These are phyloP conservation scores for Backusella liffmaniae DNA, from an alignment of 192 early-diverging fungal species.

Conservation along the genomic window DNA sequence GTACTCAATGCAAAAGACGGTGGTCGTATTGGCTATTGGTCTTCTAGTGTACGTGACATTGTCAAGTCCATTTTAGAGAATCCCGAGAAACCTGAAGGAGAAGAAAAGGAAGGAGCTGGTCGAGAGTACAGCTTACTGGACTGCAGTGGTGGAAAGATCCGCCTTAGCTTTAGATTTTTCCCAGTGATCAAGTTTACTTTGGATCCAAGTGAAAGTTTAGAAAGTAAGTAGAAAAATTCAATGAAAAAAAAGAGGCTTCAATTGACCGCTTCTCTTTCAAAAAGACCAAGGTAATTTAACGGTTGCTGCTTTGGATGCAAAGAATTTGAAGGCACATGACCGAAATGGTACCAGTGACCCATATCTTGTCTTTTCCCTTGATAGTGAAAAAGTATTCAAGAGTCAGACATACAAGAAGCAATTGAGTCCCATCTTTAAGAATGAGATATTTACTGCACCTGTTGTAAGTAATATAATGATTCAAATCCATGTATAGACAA, in stretches of 20 bases:
- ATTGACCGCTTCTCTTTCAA: neutral
- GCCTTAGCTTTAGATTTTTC: conserved; percentile 41
- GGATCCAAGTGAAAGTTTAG: conserved; percentile 48
- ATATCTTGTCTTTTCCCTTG: conserved; percentile 62
- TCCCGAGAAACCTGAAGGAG: neutral
- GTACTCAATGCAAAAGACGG: conserved; percentile 29
- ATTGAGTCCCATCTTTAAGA: conserved; percentile 65
- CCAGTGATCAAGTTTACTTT: conserved; percentile 45
- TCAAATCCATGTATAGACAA: neutral
- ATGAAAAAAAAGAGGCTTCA: neutral
- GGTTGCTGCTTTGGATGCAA: conserved; percentile 56
- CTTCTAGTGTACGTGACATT: neutral
- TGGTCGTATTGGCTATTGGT: conserved; percentile 14
- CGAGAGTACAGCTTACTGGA: conserved; percentile 18
- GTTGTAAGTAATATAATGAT: conserved; percentile 33
- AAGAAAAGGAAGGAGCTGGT: neutral
- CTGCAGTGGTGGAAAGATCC: conserved; percentile 26
- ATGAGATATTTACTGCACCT: conserved; percentile 57
- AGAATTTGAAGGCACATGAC: conserved; percentile 65
- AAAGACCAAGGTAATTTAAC: conserved; percentile 65
- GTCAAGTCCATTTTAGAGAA: neutral
- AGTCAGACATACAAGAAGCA: conserved; percentile 72
- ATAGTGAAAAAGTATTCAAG: conserved; percentile 67
- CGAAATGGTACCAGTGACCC: conserved; percentile 72
- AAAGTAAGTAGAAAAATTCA: conserved; percentile 38